These are phyloP conservation scores for Taphrina confusa DNA, from an alignment of 1,139 yeast genomes.

Conservation along the genomic window DNA sequence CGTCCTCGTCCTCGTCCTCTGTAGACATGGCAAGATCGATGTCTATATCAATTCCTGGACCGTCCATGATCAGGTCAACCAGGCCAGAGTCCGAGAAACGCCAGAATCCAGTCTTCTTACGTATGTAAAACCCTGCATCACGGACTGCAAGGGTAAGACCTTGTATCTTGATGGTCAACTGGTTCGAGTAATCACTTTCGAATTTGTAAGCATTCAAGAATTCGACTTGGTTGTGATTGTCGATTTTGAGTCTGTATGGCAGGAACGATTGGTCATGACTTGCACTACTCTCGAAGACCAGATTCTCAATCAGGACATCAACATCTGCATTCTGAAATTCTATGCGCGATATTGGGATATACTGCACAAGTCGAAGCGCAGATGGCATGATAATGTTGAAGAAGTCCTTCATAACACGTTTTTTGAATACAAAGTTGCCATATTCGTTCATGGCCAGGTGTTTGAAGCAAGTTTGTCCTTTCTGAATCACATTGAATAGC, in stretches of 20 bases:
- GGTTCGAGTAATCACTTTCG: slow-evolving; percentile 24
- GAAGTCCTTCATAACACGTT: slow-evolving; percentile 32
- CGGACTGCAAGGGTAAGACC: slow-evolving; percentile 26
- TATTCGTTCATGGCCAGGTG: slow-evolving; percentile 26
- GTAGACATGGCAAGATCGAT: slow-evolving; percentile 28
- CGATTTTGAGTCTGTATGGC: slow-evolving; percentile 31
- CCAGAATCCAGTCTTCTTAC: slow-evolving; percentile 35
- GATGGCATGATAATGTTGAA: slow-evolving; percentile 33
- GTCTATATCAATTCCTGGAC: slow-evolving; percentile 32
- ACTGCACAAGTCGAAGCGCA: slow-evolving; percentile 25
- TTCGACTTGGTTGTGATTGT: slow-evolving; percentile 29
- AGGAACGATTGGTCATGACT: slow-evolving; percentile 32
- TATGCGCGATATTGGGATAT: slow-evolving; percentile 32
- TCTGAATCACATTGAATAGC: background rate
- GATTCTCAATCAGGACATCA: slow-evolving; percentile 31
- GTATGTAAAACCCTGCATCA: slow-evolving; percentile 33
- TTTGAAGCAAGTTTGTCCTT: slow-evolving; percentile 13
- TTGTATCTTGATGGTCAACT: slow-evolving; percentile 19
- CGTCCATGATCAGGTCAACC: slow-evolving; percentile 34
- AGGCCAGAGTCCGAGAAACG: slow-evolving; percentile 34
- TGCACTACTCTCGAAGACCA: slow-evolving; percentile 31
- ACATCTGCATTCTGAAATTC: slow-evolving; percentile 33
- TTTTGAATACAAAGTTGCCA: slow-evolving; percentile 34
- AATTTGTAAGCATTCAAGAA: slow-evolving; percentile 33
- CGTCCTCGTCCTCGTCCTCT: slow-evolving; percentile 31